Evolutionary conservation across 768 basidiomycete species (phyloP).

Genomic region (Strobilomyces echinocephalus): DNA sequence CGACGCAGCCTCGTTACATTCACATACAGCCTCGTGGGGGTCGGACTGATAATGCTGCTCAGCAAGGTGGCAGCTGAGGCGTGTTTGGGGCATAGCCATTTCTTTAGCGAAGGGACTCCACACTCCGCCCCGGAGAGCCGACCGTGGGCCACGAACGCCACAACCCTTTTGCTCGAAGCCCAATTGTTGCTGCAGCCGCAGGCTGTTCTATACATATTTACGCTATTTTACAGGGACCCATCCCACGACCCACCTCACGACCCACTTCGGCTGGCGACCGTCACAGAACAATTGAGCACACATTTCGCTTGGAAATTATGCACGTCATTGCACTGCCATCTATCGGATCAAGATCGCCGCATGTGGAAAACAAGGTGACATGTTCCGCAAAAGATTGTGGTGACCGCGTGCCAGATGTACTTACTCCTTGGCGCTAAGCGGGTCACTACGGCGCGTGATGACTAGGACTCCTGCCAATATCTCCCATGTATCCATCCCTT

Average conservation of each 20-base stretch:
- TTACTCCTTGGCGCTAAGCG: too few species aligned
- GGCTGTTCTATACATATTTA: slow-evolving; percentile 6
- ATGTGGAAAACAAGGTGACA: slow-evolving; percentile 3
- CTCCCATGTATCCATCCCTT: too few species aligned
- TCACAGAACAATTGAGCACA: too few species aligned
- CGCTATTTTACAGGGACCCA: slow-evolving; percentile 1
- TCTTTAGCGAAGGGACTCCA: slow-evolving; percentile 13
- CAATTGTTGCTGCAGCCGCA: neutral
- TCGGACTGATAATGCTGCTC: neutral
- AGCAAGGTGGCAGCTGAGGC: slow-evolving; percentile 12
- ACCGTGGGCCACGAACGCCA: slow-evolving; percentile 2
- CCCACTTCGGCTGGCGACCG: neutral
- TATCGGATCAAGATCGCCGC: neutral
- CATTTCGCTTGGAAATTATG: neutral
- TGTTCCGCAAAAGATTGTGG: neutral
- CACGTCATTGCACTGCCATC: slow-evolving; percentile 22
- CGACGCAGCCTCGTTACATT: slow-evolving; percentile 4
- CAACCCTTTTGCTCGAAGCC: neutral
- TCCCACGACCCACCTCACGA: neutral
- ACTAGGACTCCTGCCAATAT: too few species aligned
- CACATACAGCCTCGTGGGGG: slow-evolving; percentile 6
- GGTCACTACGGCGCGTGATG: too few species aligned
- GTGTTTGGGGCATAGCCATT: slow-evolving; percentile 12
- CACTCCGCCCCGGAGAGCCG: slow-evolving; percentile 3
- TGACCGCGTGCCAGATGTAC: too few species aligned